phyloP scores from a whole-genome alignment of 2,329 filamentous ascomycete genomes.

The Periconia sp. region DNA sequence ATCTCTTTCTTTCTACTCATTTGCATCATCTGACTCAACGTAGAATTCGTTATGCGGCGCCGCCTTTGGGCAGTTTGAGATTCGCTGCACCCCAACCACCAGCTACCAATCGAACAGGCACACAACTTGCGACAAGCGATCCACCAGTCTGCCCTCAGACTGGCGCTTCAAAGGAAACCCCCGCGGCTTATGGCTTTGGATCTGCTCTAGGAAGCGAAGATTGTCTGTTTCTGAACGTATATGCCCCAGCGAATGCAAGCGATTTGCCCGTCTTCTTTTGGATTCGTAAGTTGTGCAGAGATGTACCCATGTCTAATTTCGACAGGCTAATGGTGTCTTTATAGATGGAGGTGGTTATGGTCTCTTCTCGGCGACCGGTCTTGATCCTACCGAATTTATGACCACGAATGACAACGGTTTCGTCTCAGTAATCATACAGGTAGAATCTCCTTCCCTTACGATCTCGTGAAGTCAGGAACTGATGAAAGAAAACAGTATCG shows the following conservation, averaged over 20 bases:
- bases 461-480: too few species aligned
- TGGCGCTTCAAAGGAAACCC: conserved; percentile 28
- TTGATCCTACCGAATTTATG: conserved; percentile 36
- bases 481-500: conserved; percentile 53
- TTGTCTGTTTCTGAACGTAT: conserved; percentile 46
- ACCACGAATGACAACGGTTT: conserved; percentile 50
- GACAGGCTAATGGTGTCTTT: background rate
- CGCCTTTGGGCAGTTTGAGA: conserved; percentile 54
- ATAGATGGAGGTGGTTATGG: conserved; percentile 47
- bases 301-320: conserved; percentile 29
- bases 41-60: conserved; percentile 52
- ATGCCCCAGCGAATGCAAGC: conserved; percentile 43
- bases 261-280: conserved; percentile 59
- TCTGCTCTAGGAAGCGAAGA: conserved; percentile 41
- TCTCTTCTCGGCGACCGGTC: conserved; percentile 30
- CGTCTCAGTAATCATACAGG: conserved; percentile 58
- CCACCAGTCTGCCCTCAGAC: conserved; percentile 37
- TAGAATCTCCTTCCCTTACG: too few species aligned
- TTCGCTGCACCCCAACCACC: conserved; percentile 56
- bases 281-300: conserved; percentile 43
- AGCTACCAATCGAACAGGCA: conserved; percentile 42
- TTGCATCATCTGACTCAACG: conserved; percentile 25
- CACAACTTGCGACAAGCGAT: conserved; percentile 48
- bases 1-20: background rate
- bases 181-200: conserved; percentile 30